A percentile compares a stretch with the other conserved stretches of the same genome.
phyloP scores from a whole-genome alignment of 768 basidiomycete genomes.

The Rhizopogon vinicolor region DNA sequence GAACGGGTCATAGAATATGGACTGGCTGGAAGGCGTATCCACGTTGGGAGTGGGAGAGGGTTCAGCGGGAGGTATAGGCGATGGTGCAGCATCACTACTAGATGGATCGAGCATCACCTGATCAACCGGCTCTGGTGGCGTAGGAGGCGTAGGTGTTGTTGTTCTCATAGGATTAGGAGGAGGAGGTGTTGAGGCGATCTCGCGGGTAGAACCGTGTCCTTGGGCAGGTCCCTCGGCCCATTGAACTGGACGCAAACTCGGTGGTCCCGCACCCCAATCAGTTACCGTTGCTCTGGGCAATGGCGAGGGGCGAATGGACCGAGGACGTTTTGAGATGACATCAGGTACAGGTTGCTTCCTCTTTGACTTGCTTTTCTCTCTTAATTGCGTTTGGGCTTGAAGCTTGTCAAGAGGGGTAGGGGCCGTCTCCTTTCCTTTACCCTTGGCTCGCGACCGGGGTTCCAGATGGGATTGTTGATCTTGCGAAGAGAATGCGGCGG shows the following conservation, averaged over 20 bases:
- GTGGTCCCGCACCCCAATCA: background rate
- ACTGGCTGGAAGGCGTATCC: background rate
- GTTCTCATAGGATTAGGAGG: background rate
- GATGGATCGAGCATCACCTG: background rate
- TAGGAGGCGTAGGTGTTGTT: background rate
- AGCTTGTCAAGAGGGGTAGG: background rate
- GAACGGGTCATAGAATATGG: background rate
- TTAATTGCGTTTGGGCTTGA: background rate
- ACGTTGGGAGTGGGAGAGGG: background rate
- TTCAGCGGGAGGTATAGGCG: background rate
- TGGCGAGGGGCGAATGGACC: background rate
- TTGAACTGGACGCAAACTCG: background rate
- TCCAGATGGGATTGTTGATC: constrained; percentile 13
- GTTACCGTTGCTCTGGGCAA: background rate
- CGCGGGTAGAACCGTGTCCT: background rate
- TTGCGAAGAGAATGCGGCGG: constrained; percentile 47
- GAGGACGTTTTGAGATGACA: background rate
- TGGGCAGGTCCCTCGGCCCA: background rate
- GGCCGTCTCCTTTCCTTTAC: constrained; percentile 18
- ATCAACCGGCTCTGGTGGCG: background rate
- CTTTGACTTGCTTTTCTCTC: background rate
- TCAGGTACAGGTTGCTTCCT: background rate
- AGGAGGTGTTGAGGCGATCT: background rate
- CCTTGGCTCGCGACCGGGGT: constrained; percentile 7
- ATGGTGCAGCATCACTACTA: background rate